A percentile compares a stretch with the other conserved stretches of the same genome.
Evolutionary conservation across 345 rosid genomes (phyloP).

Genomic region (Tarenaya hassleriana): DNA sequence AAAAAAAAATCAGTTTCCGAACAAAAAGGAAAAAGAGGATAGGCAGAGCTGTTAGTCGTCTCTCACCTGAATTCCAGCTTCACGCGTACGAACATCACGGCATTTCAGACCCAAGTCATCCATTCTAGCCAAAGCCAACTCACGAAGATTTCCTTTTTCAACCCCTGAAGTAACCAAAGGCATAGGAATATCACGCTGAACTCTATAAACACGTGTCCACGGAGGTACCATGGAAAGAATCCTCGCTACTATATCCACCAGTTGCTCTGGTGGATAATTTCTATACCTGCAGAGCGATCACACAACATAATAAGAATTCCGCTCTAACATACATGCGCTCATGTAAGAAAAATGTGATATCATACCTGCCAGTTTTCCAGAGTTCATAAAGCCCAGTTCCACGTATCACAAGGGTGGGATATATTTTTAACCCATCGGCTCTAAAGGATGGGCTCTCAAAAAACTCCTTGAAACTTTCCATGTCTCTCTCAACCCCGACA

Average conservation of each 20-base stretch:
- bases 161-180: constrained; percentile 98
- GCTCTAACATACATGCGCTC: neutral
- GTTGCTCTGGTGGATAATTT: constrained; percentile 97
- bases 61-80: constrained; percentile 95
- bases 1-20: neutral
- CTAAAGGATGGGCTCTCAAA: constrained; percentile 93
- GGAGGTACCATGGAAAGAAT: constrained; percentile 99
- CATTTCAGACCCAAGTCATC: constrained; percentile 96
- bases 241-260: constrained; percentile 94
- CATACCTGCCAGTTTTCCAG: constrained; percentile 96
- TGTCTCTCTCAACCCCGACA: constrained; percentile 95
- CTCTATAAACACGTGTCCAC: constrained; percentile 99
- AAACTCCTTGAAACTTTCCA: constrained; percentile 93
- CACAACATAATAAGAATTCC: neutral
- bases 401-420: constrained; percentile 96
- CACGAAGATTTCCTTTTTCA: constrained; percentile 98
- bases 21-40: constrained; percentile 6
- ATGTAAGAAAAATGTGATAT: constrained; percentile 1
- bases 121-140: constrained; percentile 93
- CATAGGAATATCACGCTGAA: constrained; percentile 98
- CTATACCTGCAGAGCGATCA: constrained; percentile 54
- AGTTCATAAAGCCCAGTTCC: constrained; percentile 98
- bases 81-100: constrained; percentile 96
- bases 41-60: neutral
- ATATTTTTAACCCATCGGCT: constrained; percentile 97